Conservation (phyloP, 768 basidiomycete species). For the Lactifluus echinatus region DNA sequence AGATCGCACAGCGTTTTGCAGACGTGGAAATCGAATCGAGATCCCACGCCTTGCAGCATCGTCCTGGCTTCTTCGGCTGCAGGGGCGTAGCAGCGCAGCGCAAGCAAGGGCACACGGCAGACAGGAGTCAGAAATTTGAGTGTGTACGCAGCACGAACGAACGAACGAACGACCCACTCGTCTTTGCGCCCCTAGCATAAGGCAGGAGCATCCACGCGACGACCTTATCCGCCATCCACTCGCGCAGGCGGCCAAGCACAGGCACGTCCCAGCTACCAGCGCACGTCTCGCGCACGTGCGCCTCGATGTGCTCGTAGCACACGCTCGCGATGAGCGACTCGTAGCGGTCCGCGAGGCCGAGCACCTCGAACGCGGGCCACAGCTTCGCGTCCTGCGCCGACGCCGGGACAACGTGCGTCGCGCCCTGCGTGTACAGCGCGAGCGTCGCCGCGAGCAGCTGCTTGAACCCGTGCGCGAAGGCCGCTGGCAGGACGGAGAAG, state of each 20-base stretch:
- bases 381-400: constrained; percentile 31
- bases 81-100: background rate
- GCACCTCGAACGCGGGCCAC: constrained; percentile 55
- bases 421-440: constrained; percentile 13
- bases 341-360: constrained; percentile 75
- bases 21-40: constrained; percentile 86
- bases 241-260: constrained; percentile 49
- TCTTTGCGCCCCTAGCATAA: constrained; percentile 60
- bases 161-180: constrained; percentile 31
- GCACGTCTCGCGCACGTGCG: constrained; percentile 57
- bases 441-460: constrained; percentile 54
- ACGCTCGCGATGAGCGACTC: constrained; percentile 77
- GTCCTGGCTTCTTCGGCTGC: constrained; percentile 61
- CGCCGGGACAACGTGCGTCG: constrained; percentile 13
- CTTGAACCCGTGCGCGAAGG: constrained; percentile 63
- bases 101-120: too few relatives aligned
- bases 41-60: constrained; percentile 69
- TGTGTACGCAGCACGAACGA: too few relatives aligned
- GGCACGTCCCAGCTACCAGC: constrained; percentile 60
- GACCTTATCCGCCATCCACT: constrained; percentile 74
- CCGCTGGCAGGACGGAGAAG: constrained; percentile 60
- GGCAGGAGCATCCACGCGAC: constrained; percentile 81
- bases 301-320: constrained; percentile 80
- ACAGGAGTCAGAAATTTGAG: too few relatives aligned
- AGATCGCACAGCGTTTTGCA: constrained; percentile 86